Evolutionary conservation across 768 basidiomycete genomes (phyloP), one percentile per base, ranked within the genome.

Genomic region (Phaeolepiota aurea): DNA sequence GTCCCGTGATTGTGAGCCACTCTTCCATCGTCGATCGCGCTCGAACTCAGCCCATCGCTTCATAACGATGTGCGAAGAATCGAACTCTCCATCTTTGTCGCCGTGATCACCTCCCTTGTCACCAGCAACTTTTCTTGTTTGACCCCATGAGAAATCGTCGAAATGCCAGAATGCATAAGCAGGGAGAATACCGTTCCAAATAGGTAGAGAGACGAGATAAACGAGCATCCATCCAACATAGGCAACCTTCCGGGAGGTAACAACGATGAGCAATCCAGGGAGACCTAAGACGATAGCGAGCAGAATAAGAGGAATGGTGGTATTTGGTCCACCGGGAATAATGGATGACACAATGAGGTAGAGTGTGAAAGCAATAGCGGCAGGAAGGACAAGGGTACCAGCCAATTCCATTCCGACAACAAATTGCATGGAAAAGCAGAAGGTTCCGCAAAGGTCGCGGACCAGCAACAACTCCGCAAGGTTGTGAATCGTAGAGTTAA

Each of bases 401-500:
- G 87, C 80, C 47, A 99, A 71, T 58, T 99, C 96, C 93, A 99
- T 99, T 58, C 86, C 92, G 23, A 94, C 90, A 50, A 97, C 91
- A 56, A 97, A 97, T 69, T 96, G 93, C 94, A 97, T 97, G 9
- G 90, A 93, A 77, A 99, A 98, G 69, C 96, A 99, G 82, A 98
- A 99, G 2, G 93, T 97, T 35, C 96, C 96, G 51, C 94, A 99
- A n/a, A 98, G 78, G 61, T 99, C 96, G 16, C 93, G 81, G 18
- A 99, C 94, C 37, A 97, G 74, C 21, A 98, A 63, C 43, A 99
- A 71, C 57, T 98, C 94, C n/a, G 87, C 84, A 32, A 98, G 69
- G 54, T 99, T 99, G 68, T 99, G 96, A 28, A 98, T 82, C 0
- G 94, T 99, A 42, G 93, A 97, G 67, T 98, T 99, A 67, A 99